Conservation (phyloP, 306 rosid species). For the Cicer arietinum region DNA sequence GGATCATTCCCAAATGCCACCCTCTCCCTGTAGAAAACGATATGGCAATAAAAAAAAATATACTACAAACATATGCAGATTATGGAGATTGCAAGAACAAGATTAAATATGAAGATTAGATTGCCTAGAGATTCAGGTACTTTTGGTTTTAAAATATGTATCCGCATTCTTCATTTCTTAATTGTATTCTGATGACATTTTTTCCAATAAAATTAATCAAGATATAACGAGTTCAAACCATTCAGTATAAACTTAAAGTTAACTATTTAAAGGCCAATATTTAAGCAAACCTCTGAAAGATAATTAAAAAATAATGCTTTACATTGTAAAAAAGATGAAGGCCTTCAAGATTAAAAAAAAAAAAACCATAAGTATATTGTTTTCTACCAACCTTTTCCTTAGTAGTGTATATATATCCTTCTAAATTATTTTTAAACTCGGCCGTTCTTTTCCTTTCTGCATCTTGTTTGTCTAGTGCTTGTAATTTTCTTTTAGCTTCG, state of each 20-base stretch:
- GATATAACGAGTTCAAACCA: slow-evolving; percentile 27
- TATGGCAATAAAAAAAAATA: slow-evolving; percentile 1
- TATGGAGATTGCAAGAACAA: slow-evolving; percentile 15
- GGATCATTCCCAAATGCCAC: slow-evolving; percentile 16
- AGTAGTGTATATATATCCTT: slow-evolving; percentile 86
- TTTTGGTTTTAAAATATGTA: slow-evolving; percentile 8
- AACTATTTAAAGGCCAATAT: slow-evolving; percentile 32
- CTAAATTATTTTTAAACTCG: slow-evolving; percentile 86
- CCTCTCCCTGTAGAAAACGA: neutral
- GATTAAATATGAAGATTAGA: neutral
- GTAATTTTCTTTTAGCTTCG: slow-evolving; percentile 76
- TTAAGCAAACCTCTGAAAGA: slow-evolving; percentile 3
- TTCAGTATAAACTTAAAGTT: slow-evolving; percentile 18
- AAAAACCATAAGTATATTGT: slow-evolving; percentile 28
- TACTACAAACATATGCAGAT: slow-evolving; percentile 22
- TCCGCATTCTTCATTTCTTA: slow-evolving; percentile 25
- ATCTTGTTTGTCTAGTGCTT: slow-evolving; percentile 84
- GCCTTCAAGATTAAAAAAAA: slow-evolving; percentile 1
- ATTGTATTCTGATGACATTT: slow-evolving; percentile 5
- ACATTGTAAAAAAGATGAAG: slow-evolving; percentile 26
- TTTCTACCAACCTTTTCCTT: slow-evolving; percentile 84
- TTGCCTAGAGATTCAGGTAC: neutral
- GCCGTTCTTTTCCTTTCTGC: slow-evolving; percentile 95
- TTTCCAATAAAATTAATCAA: neutral
- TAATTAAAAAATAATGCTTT: neutral